Base-by-base conservation (phyloP, 176 grass and related monocot species). In the Triticum urartu region DNA sequence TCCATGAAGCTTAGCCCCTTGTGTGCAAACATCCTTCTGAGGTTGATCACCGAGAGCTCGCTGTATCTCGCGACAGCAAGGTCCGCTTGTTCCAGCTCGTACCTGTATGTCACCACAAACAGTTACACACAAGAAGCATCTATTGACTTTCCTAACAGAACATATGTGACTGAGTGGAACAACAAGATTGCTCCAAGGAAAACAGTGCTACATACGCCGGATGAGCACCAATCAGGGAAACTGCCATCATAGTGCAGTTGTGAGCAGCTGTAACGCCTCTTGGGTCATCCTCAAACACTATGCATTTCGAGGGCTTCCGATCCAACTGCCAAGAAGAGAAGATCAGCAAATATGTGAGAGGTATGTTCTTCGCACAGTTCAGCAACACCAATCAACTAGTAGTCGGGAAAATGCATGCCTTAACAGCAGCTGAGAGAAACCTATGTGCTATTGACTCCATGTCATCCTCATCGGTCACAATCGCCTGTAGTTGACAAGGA, bases 361-460 rank as follows among this genome's bases (percentile, higher is more conserved):
- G 5, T 47, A 68, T 35, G 82, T 61, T 66, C 2, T 9, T 34
- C 59, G 4, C 13, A 89, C 11, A 72, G 24, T 32, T 48, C 28
- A 43, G 48, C 3, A 2, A 58, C 5, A 83, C n/a, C 20, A 56
- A 73, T 40, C 7, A 40, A 52, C 72, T n/a, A 68, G 32, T 62
- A 74, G 26, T 14, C 2, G 2, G 28, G 62, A 22, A 91, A 24
- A 86, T 62, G 2, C 87, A 78, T 87, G 86, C 97, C 94, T 99
- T 99, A 43, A 99, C 61, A 73, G 97, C 82, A 87, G 97, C 97
- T 65, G 97, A 99, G 67, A 96, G 92, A 86, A 99, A 99, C 80
- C 97, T 89, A 87, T 99, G 91, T 43, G 97, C 93, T 75, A 96
- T 99, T 21, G 97, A 99, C 61, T 99, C 97, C 97, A 99, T 96